Evolutionary conservation across 1,139 yeast genomes (phyloP), one percentile per base, ranked within the genome.

Genomic region (Eremothecium gossypii): DNA sequence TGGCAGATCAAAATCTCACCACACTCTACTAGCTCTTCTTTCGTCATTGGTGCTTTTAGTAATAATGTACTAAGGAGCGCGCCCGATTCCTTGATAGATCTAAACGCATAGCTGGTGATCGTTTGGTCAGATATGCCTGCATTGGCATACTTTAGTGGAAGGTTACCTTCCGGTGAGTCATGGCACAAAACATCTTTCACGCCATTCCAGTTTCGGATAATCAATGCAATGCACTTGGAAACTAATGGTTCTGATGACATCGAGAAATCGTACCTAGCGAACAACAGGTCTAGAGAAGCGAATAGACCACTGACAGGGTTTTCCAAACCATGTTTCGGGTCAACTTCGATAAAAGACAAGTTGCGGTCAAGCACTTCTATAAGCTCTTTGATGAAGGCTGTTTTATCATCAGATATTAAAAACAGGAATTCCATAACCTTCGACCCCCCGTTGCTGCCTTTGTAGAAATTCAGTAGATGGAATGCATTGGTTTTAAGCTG

Each of bases 381-480:
- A 49, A 45, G 30, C 55, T 58, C 10, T 69, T 56, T 46, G 2
- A 64, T 42, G 9, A 47, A 38, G 12, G 52, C 51, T 10, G 52
- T 47, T 38, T 58, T 49, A 33, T 53, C 42, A 2, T 37, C 35
- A 12, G 61, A 41, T 43, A 57, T 55, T 38, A 52, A 57, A 52
- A 62, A 70, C 38, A 74, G 48, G 47, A 81, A 70, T 50, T 74
- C 76, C 33, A 81, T 64, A 10, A 80, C 64, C 35, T 79, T 71
- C 0, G 95, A 89, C 8, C 93, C 96, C 23, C 89, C 81, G 48
- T 89, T 96, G 40, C 87, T 82, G 46, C 71, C 76, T 44, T 87
- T 73, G 17, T 89, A 93, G 38, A 78, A 75, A 50, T 76, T 66
- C 39, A 85, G 60, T 57, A 79, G 64, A 0, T 55, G 47, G 20